Evolutionary conservation across 140 eudicot genomes (phyloP).

Genomic region (Anethum foeniculum): DNA sequence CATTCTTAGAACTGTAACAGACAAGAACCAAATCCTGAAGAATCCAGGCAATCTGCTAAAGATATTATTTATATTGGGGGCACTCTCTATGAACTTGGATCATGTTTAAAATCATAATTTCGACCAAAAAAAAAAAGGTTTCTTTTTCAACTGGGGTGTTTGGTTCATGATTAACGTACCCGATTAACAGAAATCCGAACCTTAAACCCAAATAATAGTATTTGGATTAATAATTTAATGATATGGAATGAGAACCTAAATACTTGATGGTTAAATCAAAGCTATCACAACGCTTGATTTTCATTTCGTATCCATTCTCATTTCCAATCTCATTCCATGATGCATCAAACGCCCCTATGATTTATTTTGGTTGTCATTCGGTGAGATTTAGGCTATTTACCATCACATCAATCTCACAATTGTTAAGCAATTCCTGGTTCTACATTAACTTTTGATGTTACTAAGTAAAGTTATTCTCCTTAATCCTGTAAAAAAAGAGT

Average conservation of each 20-base stretch:
- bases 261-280: too few species aligned
- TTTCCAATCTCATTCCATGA: too few species aligned
- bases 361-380: not conserved
- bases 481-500: not conserved
- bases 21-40: constrained; percentile 1
- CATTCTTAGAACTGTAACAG: not conserved
- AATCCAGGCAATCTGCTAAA: not conserved
- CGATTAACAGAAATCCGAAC: too few species aligned
- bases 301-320: too few species aligned
- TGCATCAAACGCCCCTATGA: not conserved
- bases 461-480: not conserved
- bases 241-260: too few species aligned
- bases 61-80: not conserved
- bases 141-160: too few species aligned
- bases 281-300: too few species aligned
- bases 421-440: not conserved
- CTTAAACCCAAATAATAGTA: too few species aligned
- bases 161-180: too few species aligned
- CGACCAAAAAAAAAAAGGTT: too few species aligned
- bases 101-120: too few species aligned
- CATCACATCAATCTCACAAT: not conserved
- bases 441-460: not conserved
- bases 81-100: not conserved
- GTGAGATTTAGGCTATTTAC: not conserved
- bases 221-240: too few species aligned